phyloP scores from a whole-genome alignment of 345 rosid species.

The Ailanthus altissimus region DNA sequence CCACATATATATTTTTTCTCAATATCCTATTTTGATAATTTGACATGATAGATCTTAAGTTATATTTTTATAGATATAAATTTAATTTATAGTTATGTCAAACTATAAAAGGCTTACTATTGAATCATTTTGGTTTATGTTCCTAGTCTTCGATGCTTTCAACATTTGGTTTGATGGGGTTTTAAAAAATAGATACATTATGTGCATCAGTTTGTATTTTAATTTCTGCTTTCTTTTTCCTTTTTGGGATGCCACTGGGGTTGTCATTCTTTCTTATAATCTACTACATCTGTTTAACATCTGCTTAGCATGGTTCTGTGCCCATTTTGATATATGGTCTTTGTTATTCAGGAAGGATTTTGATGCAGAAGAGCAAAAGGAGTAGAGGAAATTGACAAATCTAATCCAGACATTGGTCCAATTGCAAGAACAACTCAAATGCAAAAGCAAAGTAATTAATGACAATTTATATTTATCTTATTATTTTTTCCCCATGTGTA shows the following conservation, averaged over 20 bases:
- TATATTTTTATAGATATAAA: too few relatives aligned
- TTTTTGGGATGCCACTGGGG: neutral
- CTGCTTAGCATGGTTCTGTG: neutral
- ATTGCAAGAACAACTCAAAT: conserved; percentile 47
- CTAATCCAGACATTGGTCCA: conserved; percentile 38
- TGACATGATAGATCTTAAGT: too few relatives aligned
- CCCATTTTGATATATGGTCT: neutral
- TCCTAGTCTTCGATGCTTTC: neutral
- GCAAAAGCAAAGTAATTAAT: conserved; percentile 53
- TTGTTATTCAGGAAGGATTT: conserved; percentile 67
- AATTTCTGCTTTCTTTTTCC: neutral
- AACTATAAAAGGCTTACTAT: neutral
- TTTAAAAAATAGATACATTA: neutral
- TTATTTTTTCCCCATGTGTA: neutral
- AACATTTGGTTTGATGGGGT: neutral
- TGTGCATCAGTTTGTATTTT: neutral
- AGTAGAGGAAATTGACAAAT: conserved; percentile 47
- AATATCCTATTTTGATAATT: too few relatives aligned
- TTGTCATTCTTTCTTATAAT: neutral
- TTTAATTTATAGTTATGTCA: too few relatives aligned
- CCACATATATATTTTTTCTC: too few relatives aligned
- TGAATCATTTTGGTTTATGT: neutral
- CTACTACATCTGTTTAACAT: neutral
- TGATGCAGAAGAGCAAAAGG: conserved; percentile 67
- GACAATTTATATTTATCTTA: neutral